These are phyloP conservation scores for Boletus barrowsii DNA, from an alignment of 768 basidiomycete species.

Conservation along the genomic window DNA sequence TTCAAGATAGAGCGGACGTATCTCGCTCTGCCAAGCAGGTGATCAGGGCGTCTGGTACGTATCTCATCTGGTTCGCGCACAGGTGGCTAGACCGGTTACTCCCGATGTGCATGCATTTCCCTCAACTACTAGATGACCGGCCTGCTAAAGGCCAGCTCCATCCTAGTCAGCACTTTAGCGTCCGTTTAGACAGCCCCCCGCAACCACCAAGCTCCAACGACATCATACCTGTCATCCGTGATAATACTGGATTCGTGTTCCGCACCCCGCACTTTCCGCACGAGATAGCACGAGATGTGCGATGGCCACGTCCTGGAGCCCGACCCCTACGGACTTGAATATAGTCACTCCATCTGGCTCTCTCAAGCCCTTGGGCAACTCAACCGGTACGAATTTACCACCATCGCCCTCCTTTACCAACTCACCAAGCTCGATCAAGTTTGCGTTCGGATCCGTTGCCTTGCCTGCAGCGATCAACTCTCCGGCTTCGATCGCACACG, in stretches of 20 bases:
- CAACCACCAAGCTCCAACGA: constrained; percentile 35
- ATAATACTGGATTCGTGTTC: constrained; percentile 47
- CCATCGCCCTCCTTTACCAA: constrained; percentile 33
- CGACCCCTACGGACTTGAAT: constrained; percentile 88
- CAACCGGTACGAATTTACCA: constrained; percentile 10
- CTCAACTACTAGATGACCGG: too few species aligned
- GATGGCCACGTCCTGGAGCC: constrained; percentile 85
- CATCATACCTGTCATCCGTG: constrained; percentile 28
- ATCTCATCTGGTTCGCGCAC: too few species aligned
- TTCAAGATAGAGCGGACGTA: too few species aligned
- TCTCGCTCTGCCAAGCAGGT: too few species aligned
- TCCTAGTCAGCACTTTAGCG: too few species aligned
- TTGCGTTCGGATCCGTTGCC: constrained; percentile 37
- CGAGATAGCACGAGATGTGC: constrained; percentile 62
- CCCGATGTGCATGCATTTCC: too few species aligned
- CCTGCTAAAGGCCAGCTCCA: too few species aligned
- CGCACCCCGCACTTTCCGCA: constrained; percentile 53
- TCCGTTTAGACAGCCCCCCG: constrained; percentile 30
- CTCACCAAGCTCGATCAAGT: constrained; percentile 70
- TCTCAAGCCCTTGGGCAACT: constrained; percentile 9
- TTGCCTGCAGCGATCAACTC: constrained; percentile 59
- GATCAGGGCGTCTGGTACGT: too few species aligned
- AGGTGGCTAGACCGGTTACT: too few species aligned
- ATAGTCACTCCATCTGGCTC: constrained; percentile 57
- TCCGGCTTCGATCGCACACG: constrained; percentile 75